Evolutionary conservation across 495 filamentous ascomycete species (phyloP), one percentile per base, ranked within the genome.

Genomic region (Talaromyces liani): DNA sequence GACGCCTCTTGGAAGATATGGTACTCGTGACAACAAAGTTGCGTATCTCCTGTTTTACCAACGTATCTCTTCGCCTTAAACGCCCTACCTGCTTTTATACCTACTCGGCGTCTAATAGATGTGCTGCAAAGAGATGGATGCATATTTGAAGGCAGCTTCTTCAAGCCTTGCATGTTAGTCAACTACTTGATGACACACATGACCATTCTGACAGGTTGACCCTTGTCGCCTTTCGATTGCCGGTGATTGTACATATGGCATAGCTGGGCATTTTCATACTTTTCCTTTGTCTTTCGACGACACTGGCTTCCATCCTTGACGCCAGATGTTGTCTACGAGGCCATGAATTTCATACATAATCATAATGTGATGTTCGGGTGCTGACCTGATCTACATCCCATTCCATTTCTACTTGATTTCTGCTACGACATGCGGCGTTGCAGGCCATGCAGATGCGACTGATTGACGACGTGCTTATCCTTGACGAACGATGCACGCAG

Each of bases 41-140:
- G 94, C 94, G 14, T 98, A 98, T 75, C 84, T 98, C 64, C 75
- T 98, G 71, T 95, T 98, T 76, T 98, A 98, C 73, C 87, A 97
- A 77, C 87, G 84, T 65, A 85, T 96, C 70, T 33, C 60, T 33
- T 20, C 45, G 14, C 41, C 60, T 33, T 62, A 36, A 62, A 58
- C 31, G 29, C 22, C 16, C 31, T 58, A 0, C 53, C 10, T 56
- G 53, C 53, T 49, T 49, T 20, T 4, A 0, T 49, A 18, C 25
- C 51, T 14, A 22, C 22, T 55, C 25, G 16, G 22, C 25, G 47
- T 25, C 10, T 18, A 54, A 24, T 54, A 25, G 18, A 22, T 3
- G 4, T 29, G 53, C 0, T 56, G n/a, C 3, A 24, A 33, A 6
- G 31, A n/a, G 16, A 22, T 14, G 14, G 27, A 24, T 33, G 27